Base-by-base conservation (phyloP, 306 rosid genomes). In the Hippophae rhamnoides region DNA sequence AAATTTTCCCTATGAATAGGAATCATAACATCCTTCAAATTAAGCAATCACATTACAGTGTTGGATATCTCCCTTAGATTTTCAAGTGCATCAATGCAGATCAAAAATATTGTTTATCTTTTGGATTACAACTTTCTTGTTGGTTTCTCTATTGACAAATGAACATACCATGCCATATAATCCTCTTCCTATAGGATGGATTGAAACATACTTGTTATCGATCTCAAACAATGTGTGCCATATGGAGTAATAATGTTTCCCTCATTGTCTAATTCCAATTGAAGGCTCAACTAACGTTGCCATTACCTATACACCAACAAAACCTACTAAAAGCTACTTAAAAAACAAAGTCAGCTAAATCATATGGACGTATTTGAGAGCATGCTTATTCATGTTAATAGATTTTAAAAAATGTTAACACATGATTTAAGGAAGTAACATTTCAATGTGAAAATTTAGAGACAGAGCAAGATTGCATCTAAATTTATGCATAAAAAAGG, bases 121-220 rank as follows among this genome's bases (percentile, higher is more conserved):
- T 83, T 90, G 87, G 63, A 90, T 87, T 10, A 95, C 89, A 64
- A 87, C 87, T 73, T 65, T 90, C 84, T 90, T 92, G 60, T 76
- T 71, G 25, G 96, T 90, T 69, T 79, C 87, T 63, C 71, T 68
- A 5, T 87, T 90, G 64, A 87, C 65, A 44, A 92, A 83, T 12
- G 96, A 90, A 71, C 98, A 87, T 38, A 90, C 98, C 12, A 90
- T 76, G 1, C 96, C 98, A 8, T 83, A 87, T 5, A 95, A 78
- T 56, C 95, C 96, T 78, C 78, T 74, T 52, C 98, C 95, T 11
- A 90, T 81, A 5, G 87, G 89, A 52, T 83, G 85, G 71, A 90
- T 87, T 1, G 96, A 87, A 57, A 83, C 71, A 44, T 87, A 90
- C 70, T 90, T 90, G 38, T 76, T 83, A 52, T 90, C 92, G 69